Percentiles rank a stretch among this genome's conserved stretches.
Conservation (phyloP, 495 filamentous ascomycete species). For the Viridothelium virens region DNA sequence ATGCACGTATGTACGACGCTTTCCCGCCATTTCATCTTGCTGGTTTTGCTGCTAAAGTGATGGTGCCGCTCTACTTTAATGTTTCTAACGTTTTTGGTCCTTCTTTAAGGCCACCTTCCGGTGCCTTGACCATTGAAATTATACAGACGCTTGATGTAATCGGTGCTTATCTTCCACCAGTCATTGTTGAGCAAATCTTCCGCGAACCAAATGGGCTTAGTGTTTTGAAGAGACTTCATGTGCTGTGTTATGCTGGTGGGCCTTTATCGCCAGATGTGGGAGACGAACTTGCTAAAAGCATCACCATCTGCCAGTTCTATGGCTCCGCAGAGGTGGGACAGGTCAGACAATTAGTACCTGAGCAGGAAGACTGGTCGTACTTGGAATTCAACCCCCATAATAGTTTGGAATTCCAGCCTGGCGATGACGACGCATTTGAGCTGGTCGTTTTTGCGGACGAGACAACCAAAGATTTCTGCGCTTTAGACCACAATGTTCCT, state of each 20-base stretch:
- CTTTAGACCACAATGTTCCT: slow-evolving; percentile 46
- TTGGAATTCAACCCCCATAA: slow-evolving; percentile 7
- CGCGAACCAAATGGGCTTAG: slow-evolving; percentile 20
- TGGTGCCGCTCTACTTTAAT: background rate
- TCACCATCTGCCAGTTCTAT: slow-evolving; percentile 30
- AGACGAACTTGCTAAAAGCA: slow-evolving; percentile 26
- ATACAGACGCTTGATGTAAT: slow-evolving; percentile 14
- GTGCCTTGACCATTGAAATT: background rate
- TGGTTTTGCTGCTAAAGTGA: background rate
- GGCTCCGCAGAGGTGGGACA: slow-evolving; percentile 29
- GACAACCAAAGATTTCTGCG: slow-evolving; percentile 38
- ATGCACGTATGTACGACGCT: slow-evolving; percentile 17
- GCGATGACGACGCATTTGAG: background rate
- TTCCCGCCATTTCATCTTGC: slow-evolving; percentile 14
- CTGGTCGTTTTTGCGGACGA: background rate
- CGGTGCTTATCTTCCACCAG: background rate
- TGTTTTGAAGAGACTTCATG: slow-evolving; percentile 24
- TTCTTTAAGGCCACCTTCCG: background rate
- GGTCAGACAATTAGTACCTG: slow-evolving; percentile 22
- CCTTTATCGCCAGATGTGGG: slow-evolving; percentile 24
- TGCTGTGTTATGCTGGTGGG: slow-evolving; percentile 30
- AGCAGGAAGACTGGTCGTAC: slow-evolving; percentile 19
- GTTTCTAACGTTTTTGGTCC: background rate
- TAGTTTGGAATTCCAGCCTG: background rate
- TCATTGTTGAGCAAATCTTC: slow-evolving; percentile 27